Evolutionary conservation across 495 filamentous ascomycete species (phyloP).

Genomic region (Penicillium robsamsonii): DNA sequence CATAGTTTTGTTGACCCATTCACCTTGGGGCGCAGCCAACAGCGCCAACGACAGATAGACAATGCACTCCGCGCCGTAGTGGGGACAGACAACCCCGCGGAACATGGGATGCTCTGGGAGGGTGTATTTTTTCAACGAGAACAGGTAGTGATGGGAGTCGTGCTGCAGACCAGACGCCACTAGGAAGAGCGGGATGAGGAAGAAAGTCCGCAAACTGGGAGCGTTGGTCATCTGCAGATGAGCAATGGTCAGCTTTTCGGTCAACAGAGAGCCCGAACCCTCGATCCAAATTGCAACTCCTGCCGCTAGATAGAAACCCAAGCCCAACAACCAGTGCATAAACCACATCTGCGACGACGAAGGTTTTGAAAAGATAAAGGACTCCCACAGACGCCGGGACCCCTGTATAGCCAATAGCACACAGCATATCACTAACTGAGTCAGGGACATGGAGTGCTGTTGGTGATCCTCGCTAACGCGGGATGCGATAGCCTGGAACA

Average conservation of each 20-base stretch:
- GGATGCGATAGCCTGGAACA: conserved; percentile 41
- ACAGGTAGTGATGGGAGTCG: conserved; percentile 76
- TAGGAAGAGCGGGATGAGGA: conserved; percentile 66
- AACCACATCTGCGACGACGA: conserved; percentile 78
- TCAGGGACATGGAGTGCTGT: conserved; percentile 54
- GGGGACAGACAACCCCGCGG: conserved; percentile 70
- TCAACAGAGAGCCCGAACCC: conserved; percentile 50
- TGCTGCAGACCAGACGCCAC: conserved; percentile 76
- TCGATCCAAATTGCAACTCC: conserved; percentile 83
- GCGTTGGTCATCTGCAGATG: conserved; percentile 37
- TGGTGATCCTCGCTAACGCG: conserved; percentile 38
- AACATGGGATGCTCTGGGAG: conserved; percentile 75
- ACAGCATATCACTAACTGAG: conserved; percentile 69
- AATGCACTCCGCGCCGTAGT: conserved; percentile 84
- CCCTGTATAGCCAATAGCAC: conserved; percentile 71
- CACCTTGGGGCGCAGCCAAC: conserved; percentile 63
- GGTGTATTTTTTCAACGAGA: conserved; percentile 78
- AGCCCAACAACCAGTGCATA: conserved; percentile 74
- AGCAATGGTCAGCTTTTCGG: conserved; percentile 3
- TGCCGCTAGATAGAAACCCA: conserved; percentile 71
- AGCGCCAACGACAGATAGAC: conserved; percentile 80
- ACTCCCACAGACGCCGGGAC: conserved; percentile 71
- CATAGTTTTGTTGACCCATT: conserved; percentile 70
- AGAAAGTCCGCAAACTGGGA: conserved; percentile 57
- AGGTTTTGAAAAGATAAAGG: conserved; percentile 56